These are phyloP conservation scores for Ogataea methylovora DNA, from an alignment of 805 yeast genomes.

Conservation along the genomic window DNA sequence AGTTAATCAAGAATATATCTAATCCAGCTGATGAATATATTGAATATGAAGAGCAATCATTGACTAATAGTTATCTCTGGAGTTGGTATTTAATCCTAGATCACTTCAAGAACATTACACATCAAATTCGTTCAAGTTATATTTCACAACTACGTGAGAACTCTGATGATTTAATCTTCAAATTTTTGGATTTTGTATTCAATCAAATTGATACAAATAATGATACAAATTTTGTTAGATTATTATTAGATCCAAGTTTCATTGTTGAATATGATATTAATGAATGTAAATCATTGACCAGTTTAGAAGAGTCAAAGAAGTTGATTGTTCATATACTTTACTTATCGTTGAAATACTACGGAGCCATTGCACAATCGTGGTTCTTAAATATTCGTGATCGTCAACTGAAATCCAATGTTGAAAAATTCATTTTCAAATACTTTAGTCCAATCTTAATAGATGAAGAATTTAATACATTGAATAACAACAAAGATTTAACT, in stretches of 20 bases:
- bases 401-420: conserved; percentile 52
- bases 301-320: conserved; percentile 16
- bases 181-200: conserved; percentile 47
- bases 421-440: conserved; percentile 49
- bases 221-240: conserved; percentile 16
- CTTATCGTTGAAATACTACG: conserved; percentile 40
- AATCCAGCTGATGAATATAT: conserved; percentile 24
- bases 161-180: conserved; percentile 31
- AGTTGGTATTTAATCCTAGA: conserved; percentile 59
- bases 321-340: conserved; percentile 45
- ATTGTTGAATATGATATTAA: conserved; percentile 15
- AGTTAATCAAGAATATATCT: conserved; percentile 28
- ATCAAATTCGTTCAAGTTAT: conserved; percentile 53
- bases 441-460: conserved; percentile 61
- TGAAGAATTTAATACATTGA: conserved; percentile 36
- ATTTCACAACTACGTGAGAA: conserved; percentile 45
- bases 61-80: conserved; percentile 45
- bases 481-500: conserved; percentile 17
- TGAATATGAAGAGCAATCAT: conserved; percentile 29
- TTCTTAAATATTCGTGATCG: conserved; percentile 61
- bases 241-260: conserved; percentile 8
- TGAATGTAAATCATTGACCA: conserved; percentile 18
- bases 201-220: conserved; percentile 37
- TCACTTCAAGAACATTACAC: conserved; percentile 59
- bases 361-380: conserved; percentile 61